Evolutionary conservation across 1,284 basidiomycete genomes (phyloP).

Genomic region (Leccinum cinnamomeum): DNA sequence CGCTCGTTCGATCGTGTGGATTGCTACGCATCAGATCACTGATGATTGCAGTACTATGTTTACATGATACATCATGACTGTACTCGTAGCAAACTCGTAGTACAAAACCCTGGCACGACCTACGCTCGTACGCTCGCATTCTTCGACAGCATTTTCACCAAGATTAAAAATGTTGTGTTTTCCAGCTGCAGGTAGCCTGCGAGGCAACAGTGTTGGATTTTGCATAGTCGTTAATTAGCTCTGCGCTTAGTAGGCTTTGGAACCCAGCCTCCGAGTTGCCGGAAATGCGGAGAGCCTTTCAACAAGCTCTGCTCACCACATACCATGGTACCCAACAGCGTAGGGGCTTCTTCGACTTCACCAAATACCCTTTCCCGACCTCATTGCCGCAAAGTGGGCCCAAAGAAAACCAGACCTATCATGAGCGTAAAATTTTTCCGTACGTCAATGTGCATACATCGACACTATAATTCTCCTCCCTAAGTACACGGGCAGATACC

Average conservation of each 20-base stretch:
- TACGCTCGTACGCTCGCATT: not conserved
- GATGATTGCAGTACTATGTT: not conserved
- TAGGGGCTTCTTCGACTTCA: constrained; percentile 41
- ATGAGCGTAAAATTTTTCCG: constrained; percentile 77
- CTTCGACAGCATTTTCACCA: not conserved
- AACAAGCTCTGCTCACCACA: constrained; percentile 10
- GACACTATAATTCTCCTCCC: constrained; percentile 1
- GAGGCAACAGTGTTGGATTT: not conserved
- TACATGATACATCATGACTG: not conserved
- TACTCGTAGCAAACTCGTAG: too few species aligned
- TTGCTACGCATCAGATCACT: not conserved
- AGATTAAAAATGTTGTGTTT: not conserved
- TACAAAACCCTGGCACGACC: not conserved
- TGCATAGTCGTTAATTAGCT: not conserved
- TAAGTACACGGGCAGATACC: constrained; percentile 53
- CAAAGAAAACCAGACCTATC: constrained; percentile 44
- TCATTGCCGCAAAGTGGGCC: constrained; percentile 34
- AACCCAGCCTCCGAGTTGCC: not conserved
- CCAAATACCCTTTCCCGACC: constrained; percentile 42
- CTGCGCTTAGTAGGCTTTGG: not conserved
- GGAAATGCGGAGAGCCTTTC: constrained; percentile 22
- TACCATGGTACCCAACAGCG: constrained; percentile 2
- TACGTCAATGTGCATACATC: constrained; percentile 42
- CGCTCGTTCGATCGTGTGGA: not conserved
- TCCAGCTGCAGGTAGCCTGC: not conserved